phyloP scores from a whole-genome alignment of 768 basidiomycete genomes.

The Rubroboletus pulcherrimus region DNA sequence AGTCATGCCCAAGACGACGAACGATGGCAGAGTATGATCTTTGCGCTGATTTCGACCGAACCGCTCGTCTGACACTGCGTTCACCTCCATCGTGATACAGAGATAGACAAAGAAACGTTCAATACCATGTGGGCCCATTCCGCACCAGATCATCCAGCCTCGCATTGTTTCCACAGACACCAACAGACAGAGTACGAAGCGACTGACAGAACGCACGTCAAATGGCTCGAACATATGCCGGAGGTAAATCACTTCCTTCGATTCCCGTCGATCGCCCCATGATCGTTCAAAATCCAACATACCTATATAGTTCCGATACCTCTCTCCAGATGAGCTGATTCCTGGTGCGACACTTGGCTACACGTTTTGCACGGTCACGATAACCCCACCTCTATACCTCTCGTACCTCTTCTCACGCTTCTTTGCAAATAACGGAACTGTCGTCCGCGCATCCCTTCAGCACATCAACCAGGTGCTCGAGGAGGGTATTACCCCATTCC shows the following conservation, averaged over 20 bases:
- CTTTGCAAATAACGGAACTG: constrained; percentile 48
- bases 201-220: constrained; percentile 24
- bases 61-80: neutral
- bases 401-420: constrained; percentile 56
- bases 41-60: neutral
- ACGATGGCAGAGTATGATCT: constrained; percentile 45
- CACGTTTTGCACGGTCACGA: constrained; percentile 61
- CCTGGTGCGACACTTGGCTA: constrained; percentile 43
- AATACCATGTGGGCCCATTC: constrained; percentile 67
- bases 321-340: constrained; percentile 39
- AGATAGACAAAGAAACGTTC: constrained; percentile 66
- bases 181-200: constrained; percentile 54
- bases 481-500: constrained; percentile 1
- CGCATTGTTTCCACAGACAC: constrained; percentile 59
- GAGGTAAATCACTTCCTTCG: constrained; percentile 33
- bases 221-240: constrained; percentile 44
- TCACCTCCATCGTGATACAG: constrained; percentile 31
- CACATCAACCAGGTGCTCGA: constrained; percentile 55
- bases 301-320: constrained; percentile 26
- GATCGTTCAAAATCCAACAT: neutral
- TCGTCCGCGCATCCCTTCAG: constrained; percentile 56
- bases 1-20: constrained; percentile 45
- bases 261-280: neutral
- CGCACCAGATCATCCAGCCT: constrained; percentile 42
- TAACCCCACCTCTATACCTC: constrained; percentile 61